Evolutionary conservation across 257 asterid species (phyloP), one percentile per base, ranked within the genome.

Genomic region (Scutellaria minor): DNA sequence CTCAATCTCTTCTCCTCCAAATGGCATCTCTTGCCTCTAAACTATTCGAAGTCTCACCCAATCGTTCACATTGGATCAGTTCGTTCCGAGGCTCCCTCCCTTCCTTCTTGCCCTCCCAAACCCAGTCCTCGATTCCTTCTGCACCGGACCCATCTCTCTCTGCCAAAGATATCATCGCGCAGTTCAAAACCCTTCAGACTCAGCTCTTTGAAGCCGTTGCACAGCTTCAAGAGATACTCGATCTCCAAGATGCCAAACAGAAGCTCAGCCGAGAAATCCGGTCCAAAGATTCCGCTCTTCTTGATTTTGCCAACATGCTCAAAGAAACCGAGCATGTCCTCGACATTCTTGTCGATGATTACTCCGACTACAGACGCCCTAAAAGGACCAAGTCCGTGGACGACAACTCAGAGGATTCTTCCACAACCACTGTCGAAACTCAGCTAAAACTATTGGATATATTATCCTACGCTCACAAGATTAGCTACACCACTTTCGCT

Each of bases 401-500:
- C n/a, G 71, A 73, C 37, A 66, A 22, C 27, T 22, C 83, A 3
- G 83, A 85, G 9, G 82, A 78, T 72, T 82, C 87, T 76, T 77
- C 86, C 6, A 81, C 88, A 22, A 88, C 98, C 6, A 90, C 95
- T 2, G 85, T 87, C 46, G 82, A 85, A 48, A 85, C 96, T 35
- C 96, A 71, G 80, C 80, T 94, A 51, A 94, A 94, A 63, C 68
- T 89, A 18, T 80, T 96, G 0, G 95, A 94, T 74, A 81, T 94
- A 63, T 51, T 94, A 66, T 88, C 97, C 0, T 94, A 85, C 51
- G 97, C 97, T 1, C 98, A 89, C 58, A 85, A 77, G 77, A 87
- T 94, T 64, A 94, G 98, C 82, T 94, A 94, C 88, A 94, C 97
- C 8, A 91, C 99, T 24, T 94, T 91, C 50, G 99, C 98, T 6